phyloP scores from a whole-genome alignment of 23 red algal species.

The Pyropia haitanensis region DNA sequence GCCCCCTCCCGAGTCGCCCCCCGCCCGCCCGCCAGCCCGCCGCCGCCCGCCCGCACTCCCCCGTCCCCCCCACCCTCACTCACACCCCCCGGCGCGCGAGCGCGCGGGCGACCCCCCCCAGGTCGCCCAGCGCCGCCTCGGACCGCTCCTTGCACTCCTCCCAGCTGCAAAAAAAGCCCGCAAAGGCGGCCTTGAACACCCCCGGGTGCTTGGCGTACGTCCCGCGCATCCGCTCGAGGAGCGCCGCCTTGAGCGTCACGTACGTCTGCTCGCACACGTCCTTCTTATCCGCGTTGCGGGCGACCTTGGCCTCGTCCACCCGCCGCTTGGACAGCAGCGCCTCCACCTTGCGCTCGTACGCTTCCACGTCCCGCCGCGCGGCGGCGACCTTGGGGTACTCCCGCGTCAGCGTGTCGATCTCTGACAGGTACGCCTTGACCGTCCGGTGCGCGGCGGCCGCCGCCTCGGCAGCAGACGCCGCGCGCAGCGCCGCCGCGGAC shows the following conservation, averaged over 20 bases:
- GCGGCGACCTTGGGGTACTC: conserved; percentile 30
- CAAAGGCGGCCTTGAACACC: conserved; percentile 42
- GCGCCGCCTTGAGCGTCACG: conserved; percentile 18
- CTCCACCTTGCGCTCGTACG: conserved; percentile 56
- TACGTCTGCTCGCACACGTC: conserved; percentile 41
- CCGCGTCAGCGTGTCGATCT: conserved; percentile 20
- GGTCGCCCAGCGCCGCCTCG: too few species aligned
- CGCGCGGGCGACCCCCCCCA: too few species aligned
- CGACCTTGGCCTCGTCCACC: conserved; percentile 14
- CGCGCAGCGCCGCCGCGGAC: too few species aligned
- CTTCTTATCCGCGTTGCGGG: conserved; percentile 33
- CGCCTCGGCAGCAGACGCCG: too few species aligned
- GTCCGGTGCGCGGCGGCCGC: conserved; percentile 4
- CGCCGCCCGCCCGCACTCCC: too few species aligned
- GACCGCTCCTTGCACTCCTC: too few species aligned
- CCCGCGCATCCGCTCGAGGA: conserved; percentile 23
- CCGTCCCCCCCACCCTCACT: too few species aligned
- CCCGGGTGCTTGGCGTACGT: conserved; percentile 32
- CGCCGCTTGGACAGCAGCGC: conserved; percentile 4
- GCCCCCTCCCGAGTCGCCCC: too few species aligned
- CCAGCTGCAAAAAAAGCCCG: conserved; percentile 14
- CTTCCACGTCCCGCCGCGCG: conserved; percentile 35
- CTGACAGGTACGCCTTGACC: conserved; percentile 30
- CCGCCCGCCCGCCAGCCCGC: too few species aligned
- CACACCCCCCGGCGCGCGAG: too few species aligned